Conservation (phyloP, 441 rosid genomes). For the Gossypium laxum region DNA sequence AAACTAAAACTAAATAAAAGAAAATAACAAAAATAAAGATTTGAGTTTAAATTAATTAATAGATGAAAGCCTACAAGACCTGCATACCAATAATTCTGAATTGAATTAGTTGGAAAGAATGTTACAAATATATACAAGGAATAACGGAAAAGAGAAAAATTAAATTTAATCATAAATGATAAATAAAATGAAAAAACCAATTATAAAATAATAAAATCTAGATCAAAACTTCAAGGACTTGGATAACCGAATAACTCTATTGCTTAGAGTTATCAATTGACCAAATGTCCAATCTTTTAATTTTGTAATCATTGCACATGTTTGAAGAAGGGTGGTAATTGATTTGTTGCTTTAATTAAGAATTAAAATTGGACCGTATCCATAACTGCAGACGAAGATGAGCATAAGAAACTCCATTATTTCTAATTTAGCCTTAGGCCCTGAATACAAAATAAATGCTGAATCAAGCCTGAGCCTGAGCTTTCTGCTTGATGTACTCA, state of each 20-base stretch:
- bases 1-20: no score
- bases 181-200: no score
- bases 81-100: no score
- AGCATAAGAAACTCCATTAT: neutral
- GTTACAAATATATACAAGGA: no score
- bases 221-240: no score
- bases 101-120: no score
- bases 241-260: neutral
- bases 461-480: neutral
- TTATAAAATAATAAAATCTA: no score
- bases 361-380: neutral
- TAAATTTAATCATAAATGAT: no score
- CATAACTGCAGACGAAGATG: neutral
- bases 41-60: no score
- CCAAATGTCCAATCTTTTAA: neutral
- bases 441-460: constrained; percentile 1
- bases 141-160: no score
- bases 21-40: no score
- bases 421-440: neutral
- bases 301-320: neutral
- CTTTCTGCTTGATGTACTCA: neutral
- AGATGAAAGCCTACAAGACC: no score
- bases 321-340: neutral
- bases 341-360: neutral
- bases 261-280: neutral